Evolutionary conservation across 352 stramenopile species (phyloP).

Genomic region (Globisporangium uncinulatum): DNA sequence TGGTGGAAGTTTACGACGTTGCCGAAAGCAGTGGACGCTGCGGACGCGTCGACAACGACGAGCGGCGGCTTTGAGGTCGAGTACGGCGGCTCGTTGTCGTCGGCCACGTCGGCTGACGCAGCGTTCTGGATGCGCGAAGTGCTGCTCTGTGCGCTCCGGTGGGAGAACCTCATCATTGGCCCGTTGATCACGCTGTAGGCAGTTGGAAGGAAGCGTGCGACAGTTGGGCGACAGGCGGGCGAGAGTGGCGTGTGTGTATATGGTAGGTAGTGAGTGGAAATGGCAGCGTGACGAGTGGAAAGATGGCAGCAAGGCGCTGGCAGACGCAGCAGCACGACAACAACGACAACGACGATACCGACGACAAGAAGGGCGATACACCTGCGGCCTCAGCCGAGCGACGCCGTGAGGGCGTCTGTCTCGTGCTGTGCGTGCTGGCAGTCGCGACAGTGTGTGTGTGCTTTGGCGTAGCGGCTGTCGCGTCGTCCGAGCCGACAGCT

Average conservation of each 20-base stretch:
- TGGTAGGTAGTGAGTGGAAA: neutral
- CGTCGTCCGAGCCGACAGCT: conserved; percentile 13
- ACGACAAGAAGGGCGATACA: neutral
- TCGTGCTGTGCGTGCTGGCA: conserved; percentile 22
- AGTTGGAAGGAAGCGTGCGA: conserved; percentile 1
- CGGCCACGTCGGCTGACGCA: conserved; percentile 28
- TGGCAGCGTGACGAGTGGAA: neutral
- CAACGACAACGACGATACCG: neutral
- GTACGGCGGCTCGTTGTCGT: conserved; percentile 45
- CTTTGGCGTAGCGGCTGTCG: conserved; percentile 20
- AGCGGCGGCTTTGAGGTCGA: conserved; percentile 34
- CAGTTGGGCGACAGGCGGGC: neutral
- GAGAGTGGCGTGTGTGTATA: neutral
- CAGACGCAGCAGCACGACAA: conserved; percentile 5
- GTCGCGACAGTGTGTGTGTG: conserved; percentile 24
- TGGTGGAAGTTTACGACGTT: conserved; percentile 60
- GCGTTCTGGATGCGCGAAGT: conserved; percentile 61
- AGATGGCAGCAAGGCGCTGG: neutral
- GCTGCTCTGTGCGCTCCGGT: conserved; percentile 40
- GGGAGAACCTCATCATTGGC: conserved; percentile 48
- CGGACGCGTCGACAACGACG: conserved; percentile 4
- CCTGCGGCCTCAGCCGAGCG: neutral
- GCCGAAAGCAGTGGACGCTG: conserved; percentile 19
- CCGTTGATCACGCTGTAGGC: conserved; percentile 42
- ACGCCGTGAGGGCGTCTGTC: conserved; percentile 12